Evolutionary conservation across 495 filamentous ascomycete species (phyloP).

Genomic region (Chaetomium tenue): DNA sequence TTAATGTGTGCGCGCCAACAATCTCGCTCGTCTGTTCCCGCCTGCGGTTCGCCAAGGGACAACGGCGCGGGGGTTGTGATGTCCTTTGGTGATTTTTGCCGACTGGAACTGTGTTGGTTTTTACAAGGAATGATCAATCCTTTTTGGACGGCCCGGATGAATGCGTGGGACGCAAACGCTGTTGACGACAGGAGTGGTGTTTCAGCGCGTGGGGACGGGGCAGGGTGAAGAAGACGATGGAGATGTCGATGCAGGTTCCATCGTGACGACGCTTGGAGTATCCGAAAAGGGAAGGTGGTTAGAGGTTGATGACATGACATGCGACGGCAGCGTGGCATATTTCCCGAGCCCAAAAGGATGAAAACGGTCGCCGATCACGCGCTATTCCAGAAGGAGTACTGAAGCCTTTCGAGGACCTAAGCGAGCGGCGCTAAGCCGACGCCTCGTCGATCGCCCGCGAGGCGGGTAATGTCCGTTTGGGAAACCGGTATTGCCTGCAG

Average conservation of each 20-base stretch:
- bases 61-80: background rate
- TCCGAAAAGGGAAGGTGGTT: constrained; percentile 36
- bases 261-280: constrained; percentile 18
- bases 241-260: constrained; percentile 18
- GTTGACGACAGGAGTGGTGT: background rate
- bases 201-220: background rate
- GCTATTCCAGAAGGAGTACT: constrained; percentile 31
- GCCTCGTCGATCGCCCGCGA: constrained; percentile 39
- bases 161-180: background rate
- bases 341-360: constrained; percentile 33
- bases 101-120: background rate
- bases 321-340: constrained; percentile 33
- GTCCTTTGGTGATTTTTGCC: background rate
- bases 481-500: constrained; percentile 38
- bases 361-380: constrained; percentile 36
- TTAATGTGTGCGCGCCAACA: no score
- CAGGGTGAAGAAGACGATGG: background rate
- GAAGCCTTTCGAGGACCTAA: constrained; percentile 26
- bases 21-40: background rate
- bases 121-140: background rate
- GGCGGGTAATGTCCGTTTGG: constrained; percentile 33
- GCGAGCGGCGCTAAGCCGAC: constrained; percentile 33
- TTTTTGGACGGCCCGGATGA: background rate
- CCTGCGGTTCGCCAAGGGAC: background rate
- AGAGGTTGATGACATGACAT: constrained; percentile 21